These are phyloP conservation scores for Neonothopanus nambi DNA, from an alignment of 1,284 basidiomycete genomes.

Conservation along the genomic window DNA sequence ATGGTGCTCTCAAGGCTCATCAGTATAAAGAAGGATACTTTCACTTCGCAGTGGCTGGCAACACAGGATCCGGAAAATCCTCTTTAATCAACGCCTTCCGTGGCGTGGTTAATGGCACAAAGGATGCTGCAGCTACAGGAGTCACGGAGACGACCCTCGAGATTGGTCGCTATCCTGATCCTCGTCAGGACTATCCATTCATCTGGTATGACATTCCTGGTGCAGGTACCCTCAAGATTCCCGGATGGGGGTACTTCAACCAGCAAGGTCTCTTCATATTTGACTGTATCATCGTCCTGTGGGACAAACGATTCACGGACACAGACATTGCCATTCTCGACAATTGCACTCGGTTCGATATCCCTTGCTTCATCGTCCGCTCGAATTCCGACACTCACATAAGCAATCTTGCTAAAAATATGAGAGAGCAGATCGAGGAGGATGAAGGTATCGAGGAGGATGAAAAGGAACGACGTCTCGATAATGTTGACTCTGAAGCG, in stretches of 20 bases:
- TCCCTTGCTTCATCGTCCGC: slow-evolving; percentile 36
- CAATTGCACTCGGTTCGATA: slow-evolving; percentile 30
- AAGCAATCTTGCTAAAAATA: slow-evolving; percentile 29
- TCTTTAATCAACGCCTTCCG: slow-evolving; percentile 36
- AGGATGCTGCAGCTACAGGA: slow-evolving; percentile 30
- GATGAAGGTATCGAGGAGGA: slow-evolving; percentile 14
- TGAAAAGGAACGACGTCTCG: neutral
- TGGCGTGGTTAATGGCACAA: slow-evolving; percentile 26
- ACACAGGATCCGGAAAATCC: slow-evolving; percentile 37
- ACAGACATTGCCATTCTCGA: slow-evolving; percentile 22
- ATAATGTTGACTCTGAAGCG: slow-evolving; percentile 2
- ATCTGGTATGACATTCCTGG: slow-evolving; percentile 39
- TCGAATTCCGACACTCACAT: slow-evolving; percentile 37
- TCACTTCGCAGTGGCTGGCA: slow-evolving; percentile 33
- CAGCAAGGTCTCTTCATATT: slow-evolving; percentile 37
- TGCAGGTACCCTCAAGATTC: slow-evolving; percentile 32
- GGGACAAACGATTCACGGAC: slow-evolving; percentile 20
- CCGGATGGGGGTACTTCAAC: slow-evolving; percentile 39
- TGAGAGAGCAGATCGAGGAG: slow-evolving; percentile 22
- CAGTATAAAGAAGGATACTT: slow-evolving; percentile 25
- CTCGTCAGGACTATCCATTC: slow-evolving; percentile 23
- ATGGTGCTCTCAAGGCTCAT: slow-evolving; percentile 22
- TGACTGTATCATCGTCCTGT: slow-evolving; percentile 30
- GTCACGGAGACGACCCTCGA: slow-evolving; percentile 23
- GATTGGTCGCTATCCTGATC: slow-evolving; percentile 30